Evolutionary conservation across 257 asterid species (phyloP), one percentile per base, ranked within the genome.

Genomic region (Solanum sitiens): DNA sequence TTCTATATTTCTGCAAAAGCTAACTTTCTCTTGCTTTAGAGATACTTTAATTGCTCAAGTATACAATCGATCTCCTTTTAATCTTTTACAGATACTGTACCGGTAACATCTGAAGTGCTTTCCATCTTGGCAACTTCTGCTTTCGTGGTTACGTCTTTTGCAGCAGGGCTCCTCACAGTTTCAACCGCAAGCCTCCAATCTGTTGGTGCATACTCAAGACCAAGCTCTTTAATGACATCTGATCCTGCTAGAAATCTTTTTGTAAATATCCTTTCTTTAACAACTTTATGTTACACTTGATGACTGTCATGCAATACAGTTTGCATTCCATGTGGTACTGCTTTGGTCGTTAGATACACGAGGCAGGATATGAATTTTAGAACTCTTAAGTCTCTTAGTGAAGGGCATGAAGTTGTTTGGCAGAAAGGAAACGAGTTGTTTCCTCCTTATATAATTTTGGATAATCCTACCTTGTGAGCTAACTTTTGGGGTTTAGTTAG

Each of bases 161-260:
- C 89, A 30, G 93, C 97, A 15, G 99, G 93, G 53, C 89, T 97
- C 84, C 94, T 97, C 76, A 93, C 98, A 13, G 84, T 95, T 90
- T 95, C 99, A 56, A 95, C 98, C 2, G 90, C 99, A 63, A 94
- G 98, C 91, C 93, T 95, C 86, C 92, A 91, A 50, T 94, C 98
- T 11, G 86, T 92, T 47, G 98, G 96, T 88, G 96, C 97, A 87
- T 95, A 91, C 91, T 71, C 93, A 76, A 87, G 91, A 68, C 94
- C 96, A 21, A 91, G 90, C 87, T 88, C 94, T 33, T 89, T 91
- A 86, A 89, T 91, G 86, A 90, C 88, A 88, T 90, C 95, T 4
- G 95, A 95, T 45, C 98, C 99, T 39, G 90, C 95, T 79, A 95
- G 98, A 91, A 93, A 90, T 89, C 93, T 97, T 84, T 97, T 95